These are phyloP conservation scores for Trichoderma endophyticum DNA, from an alignment of 2,329 filamentous ascomycete genomes.

Conservation along the genomic window DNA sequence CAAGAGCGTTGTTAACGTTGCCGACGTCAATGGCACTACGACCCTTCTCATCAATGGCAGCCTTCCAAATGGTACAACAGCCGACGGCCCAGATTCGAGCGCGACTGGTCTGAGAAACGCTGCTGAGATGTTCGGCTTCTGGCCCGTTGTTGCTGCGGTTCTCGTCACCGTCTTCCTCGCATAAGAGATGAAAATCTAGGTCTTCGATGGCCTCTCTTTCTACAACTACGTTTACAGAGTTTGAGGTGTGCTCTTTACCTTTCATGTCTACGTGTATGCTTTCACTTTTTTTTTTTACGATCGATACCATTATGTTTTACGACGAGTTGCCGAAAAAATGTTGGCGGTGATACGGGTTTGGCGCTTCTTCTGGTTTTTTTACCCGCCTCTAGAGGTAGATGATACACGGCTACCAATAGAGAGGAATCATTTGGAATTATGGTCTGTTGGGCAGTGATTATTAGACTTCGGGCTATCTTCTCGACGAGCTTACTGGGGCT, in stretches of 20 bases:
- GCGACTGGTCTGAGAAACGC: slow-evolving; percentile 33
- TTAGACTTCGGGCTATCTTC: not conserved
- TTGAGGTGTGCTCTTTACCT: not conserved
- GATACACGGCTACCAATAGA: not conserved
- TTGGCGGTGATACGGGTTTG: not conserved
- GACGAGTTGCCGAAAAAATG: not conserved
- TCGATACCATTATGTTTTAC: slow-evolving; percentile 10
- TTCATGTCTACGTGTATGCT: not conserved
- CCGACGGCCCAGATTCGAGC: slow-evolving; percentile 32
- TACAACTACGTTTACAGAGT: not conserved
- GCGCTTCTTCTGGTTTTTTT: not conserved
- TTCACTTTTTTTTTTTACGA: not conserved
- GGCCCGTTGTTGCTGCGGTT: slow-evolving; percentile 47
- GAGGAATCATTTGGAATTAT: not conserved
- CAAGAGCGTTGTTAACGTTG: slow-evolving; percentile 59
- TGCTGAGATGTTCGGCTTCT: slow-evolving; percentile 44
- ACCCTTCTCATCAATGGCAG: slow-evolving; percentile 75
- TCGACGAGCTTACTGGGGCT: not conserved
- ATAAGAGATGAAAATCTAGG: slow-evolving; percentile 27
- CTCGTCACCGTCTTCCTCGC: slow-evolving; percentile 43
- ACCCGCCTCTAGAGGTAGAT: not conserved
- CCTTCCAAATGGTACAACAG: slow-evolving; percentile 64
- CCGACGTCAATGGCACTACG: slow-evolving; percentile 36
- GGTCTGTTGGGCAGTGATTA: not conserved
- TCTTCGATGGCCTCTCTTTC: not conserved